Evolutionary conservation across 257 asterid species (phyloP), one percentile per base, ranked within the genome.

Genomic region (Primulina eburnea): DNA sequence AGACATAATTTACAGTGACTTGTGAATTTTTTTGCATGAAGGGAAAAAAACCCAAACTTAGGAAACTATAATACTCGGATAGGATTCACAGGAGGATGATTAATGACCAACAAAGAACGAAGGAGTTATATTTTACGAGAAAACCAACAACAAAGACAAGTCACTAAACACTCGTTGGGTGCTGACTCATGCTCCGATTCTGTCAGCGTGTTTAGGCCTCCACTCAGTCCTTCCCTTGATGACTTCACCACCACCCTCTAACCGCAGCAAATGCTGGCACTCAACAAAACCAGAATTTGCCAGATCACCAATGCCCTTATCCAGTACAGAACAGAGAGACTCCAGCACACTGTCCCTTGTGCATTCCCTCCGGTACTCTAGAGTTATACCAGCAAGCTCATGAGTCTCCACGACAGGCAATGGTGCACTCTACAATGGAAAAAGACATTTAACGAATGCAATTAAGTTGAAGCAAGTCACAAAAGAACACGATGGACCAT

Each of bases 301-400:
- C 55, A 80, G 26, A 38, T 84, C 84, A 1, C 80, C 88, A 5
- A 60, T 80, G 28, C 77, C 75, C 33, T 85, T 75, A 64, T 73
- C 83, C 58, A 82, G 66, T 52, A 94, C 84, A 20, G 95, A 86
- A 26, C 96, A 84, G 34, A 91, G 95, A 75, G 99, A 94, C 82
- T 94, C 90, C 78, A 94, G 83, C 71, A 89, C 88, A 29, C 96
- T 88, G 96, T 94, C 99, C 88, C 86, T 94, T 86, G 82, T 83
- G 81, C 99, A 94, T 76, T 94, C 99, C 87, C 98, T 89, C 71
- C 97, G 77, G 73, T 91, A 94, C 79, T 94, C 99, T 33, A 94
- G 73, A 16, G 94, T 91, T 92, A 91, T 77, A 32, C 91, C 85
- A 32, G 85, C 86, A 12, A 94, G 89, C 85, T 94, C 99, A 6